Evolutionary conservation across 2,329 filamentous ascomycete genomes (phyloP).

Genomic region (Talaromyces piceae): DNA sequence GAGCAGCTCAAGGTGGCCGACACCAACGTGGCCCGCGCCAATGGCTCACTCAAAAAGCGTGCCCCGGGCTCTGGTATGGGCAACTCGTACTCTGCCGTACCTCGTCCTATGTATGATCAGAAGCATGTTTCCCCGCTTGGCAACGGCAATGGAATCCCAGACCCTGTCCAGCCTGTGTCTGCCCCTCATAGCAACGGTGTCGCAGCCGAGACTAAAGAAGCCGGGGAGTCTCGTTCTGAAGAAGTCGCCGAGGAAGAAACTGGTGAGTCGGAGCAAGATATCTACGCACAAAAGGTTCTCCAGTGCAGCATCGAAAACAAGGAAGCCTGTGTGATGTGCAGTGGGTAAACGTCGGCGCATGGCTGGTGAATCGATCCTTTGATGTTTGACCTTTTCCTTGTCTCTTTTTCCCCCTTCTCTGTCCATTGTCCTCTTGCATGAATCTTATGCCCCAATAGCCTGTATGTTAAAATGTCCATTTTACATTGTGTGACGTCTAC

Average conservation of each 20-base stretch:
- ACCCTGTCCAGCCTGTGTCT: constrained; percentile 24
- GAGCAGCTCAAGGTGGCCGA: constrained; percentile 85
- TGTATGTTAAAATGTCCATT: not conserved
- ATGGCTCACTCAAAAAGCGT: constrained; percentile 61
- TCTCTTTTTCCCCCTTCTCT: not conserved
- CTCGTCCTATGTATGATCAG: constrained; percentile 59
- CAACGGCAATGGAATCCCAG: constrained; percentile 39
- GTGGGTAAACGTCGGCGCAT: too few species aligned
- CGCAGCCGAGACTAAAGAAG: constrained; percentile 55
- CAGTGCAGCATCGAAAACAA: constrained; percentile 97
- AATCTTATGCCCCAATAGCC: not conserved
- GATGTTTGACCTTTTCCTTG: too few species aligned
- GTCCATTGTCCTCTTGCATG: not conserved
- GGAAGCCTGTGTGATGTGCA: constrained; percentile 95
- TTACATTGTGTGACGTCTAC: not conserved
- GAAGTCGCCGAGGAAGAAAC: constrained; percentile 68
- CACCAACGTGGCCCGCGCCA: constrained; percentile 61
- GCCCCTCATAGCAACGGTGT: constrained; percentile 47
- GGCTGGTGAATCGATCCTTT: too few species aligned
- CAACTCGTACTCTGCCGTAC: constrained; percentile 53
- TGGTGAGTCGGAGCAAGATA: constrained; percentile 75
- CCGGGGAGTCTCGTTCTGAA: constrained; percentile 52
- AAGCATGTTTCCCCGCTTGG: constrained; percentile 35
- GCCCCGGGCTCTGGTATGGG: constrained; percentile 46
- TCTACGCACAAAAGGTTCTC: constrained; percentile 88